Evolutionary conservation across 179 eudicot genomes (phyloP).

Genomic region (Gypsophila paniculata): DNA sequence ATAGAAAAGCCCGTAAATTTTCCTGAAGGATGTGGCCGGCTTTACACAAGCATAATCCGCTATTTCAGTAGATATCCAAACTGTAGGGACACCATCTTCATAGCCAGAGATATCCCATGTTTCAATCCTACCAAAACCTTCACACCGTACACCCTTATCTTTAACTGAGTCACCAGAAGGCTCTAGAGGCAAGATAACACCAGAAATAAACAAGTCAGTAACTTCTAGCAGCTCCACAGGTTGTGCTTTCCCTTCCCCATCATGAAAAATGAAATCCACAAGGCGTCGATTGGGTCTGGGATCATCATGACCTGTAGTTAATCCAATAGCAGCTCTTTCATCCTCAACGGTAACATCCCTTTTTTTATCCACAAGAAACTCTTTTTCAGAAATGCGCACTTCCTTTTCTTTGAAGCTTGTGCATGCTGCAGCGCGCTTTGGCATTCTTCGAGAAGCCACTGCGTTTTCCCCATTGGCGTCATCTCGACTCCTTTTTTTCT

Average conservation of each 20-base stretch:
- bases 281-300: constrained; percentile 55
- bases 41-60: constrained; percentile 85
- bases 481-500: constrained; percentile 29
- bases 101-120: constrained; percentile 91
- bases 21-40: constrained; percentile 60
- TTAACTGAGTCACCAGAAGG: constrained; percentile 50
- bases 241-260: constrained; percentile 63
- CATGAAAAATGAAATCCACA: constrained; percentile 70
- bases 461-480: constrained; percentile 29
- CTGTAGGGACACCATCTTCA: constrained; percentile 90
- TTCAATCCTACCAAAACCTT: constrained; percentile 88
- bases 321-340: constrained; percentile 52
- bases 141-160: constrained; percentile 67
- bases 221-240: constrained; percentile 84
- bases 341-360: constrained; percentile 47
- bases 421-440: constrained; percentile 65
- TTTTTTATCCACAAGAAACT: constrained; percentile 35
- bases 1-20: constrained; percentile 61
- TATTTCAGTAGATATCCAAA: constrained; percentile 80
- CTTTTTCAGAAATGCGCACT: constrained; percentile 39
- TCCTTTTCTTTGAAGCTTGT: constrained; percentile 49
- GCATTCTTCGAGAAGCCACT: constrained; percentile 50
- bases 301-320: constrained; percentile 57
- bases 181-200: constrained; percentile 66
- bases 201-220: constrained; percentile 64